Conservation (phyloP, 2,329 filamentous ascomycete genomes). For the Coniochaeta hoffmannii region DNA sequence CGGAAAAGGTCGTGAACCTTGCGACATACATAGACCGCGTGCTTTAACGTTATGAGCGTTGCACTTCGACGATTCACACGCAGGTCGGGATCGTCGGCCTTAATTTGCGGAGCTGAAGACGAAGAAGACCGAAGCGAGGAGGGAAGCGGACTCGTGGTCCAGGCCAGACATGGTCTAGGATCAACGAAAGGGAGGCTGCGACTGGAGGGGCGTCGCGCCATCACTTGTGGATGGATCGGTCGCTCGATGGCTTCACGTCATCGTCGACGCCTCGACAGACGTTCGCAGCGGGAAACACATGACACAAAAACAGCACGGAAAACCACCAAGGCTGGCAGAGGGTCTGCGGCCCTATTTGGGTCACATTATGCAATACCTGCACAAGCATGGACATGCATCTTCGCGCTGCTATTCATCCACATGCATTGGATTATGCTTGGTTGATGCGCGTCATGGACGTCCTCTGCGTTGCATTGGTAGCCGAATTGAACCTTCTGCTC, state of each 20-base stretch:
- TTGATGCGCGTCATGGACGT: background rate
- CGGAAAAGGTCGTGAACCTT: background rate
- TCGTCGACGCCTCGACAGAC: background rate
- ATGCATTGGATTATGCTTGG: background rate
- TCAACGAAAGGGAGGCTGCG: background rate
- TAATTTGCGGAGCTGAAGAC: constrained; percentile 2
- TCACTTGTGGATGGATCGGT: no score
- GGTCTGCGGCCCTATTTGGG: background rate
- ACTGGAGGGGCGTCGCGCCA: background rate
- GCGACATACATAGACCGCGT: background rate
- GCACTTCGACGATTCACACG: constrained; percentile 2
- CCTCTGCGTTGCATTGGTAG: background rate
- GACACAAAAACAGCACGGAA: background rate
- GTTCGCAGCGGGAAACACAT: background rate
- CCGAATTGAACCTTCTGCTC: background rate
- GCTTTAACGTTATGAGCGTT: constrained; percentile 2
- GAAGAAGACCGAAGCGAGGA: background rate
- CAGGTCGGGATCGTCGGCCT: constrained; percentile 2
- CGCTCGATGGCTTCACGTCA: background rate
- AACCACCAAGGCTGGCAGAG: background rate
- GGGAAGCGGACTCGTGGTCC: background rate
- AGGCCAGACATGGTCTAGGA: background rate
- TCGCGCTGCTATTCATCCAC: background rate
- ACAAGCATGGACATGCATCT: background rate
- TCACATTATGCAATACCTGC: background rate